Conservation (phyloP, 208 protist species). For the Kentomonas sorsogonicus region DNA sequence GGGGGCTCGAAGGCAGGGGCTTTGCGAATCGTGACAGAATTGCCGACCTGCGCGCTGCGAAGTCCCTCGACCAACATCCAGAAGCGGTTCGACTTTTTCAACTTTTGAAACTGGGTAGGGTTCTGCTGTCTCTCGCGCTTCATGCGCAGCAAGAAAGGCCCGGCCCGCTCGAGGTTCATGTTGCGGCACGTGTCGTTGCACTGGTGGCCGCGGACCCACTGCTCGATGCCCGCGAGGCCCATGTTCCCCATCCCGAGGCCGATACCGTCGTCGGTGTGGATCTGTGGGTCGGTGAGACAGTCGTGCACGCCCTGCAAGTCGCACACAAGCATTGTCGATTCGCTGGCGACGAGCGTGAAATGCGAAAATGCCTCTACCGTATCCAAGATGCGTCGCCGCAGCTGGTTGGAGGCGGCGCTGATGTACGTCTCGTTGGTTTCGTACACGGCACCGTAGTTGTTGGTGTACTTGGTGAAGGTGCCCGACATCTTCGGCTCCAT, state of each 20-base stretch:
- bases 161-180: too few species aligned
- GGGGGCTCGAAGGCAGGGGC: too few species aligned
- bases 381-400: constrained; percentile 10
- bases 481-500: constrained; percentile 56
- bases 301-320: constrained; percentile 52
- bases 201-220: constrained; percentile 26
- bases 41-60: too few species aligned
- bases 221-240: constrained; percentile 33
- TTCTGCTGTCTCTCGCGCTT: too few species aligned
- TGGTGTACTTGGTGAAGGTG: constrained; percentile 64
- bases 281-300: constrained; percentile 60
- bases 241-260: constrained; percentile 55
- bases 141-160: too few species aligned
- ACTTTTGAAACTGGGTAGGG: too few species aligned
- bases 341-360: constrained; percentile 39
- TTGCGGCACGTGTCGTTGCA: constrained; percentile 22
- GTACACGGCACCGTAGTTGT: constrained; percentile 47
- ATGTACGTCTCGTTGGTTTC: constrained; percentile 14
- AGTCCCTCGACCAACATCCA: too few species aligned
- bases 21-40: too few species aligned
- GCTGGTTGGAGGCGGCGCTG: not conserved
- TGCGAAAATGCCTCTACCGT: constrained; percentile 64
- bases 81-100: too few species aligned
- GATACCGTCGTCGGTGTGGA: constrained; percentile 40
- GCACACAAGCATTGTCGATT: constrained; percentile 33